Evolutionary conservation across 2,329 filamentous ascomycete genomes (phyloP), one percentile per base, ranked within the genome.

Genomic region (Xylariaceae sp.): DNA sequence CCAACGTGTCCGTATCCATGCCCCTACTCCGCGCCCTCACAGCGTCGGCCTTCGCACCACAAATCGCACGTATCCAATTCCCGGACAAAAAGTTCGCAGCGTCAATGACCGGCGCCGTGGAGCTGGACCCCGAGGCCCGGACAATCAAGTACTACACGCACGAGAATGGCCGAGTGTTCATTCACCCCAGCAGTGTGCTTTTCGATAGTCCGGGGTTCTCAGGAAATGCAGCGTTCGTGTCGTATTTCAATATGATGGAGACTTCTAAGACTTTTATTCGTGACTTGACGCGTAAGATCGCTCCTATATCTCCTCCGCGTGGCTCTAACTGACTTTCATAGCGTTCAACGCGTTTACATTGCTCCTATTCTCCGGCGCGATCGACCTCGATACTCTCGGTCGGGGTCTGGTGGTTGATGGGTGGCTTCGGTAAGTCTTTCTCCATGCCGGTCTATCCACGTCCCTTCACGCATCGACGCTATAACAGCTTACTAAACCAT

Each of bases 71-170:
- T 46, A 96, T 99, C 64, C 86, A 90, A 57, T 89, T 96, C 59
- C 94, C 94, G 0, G 90, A 96, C 71, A 95, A 95, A 74, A 97
- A 96, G 68, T 99, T 95, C 68, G 88, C 89, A 11, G 83, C 85
- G 33, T 90, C 89, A 2, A 82, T 95, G 55, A 89, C 89, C 1
- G 94, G 94, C 7, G 89, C 94, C 0, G 89, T 97, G 1, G 92
- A 94, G 66, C 77, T 96, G 6, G 94, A 99, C 64, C 92, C 92
- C 0, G 92, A 97, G 69, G 92, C 92, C 5, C 80, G 85, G 46
- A 89, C 87, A 3, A 96, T 99, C 70, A 94, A 90, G 66, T 99
- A 91, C 72, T 97, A 90, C 69, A 89, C 87, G 58, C 85, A 89
- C 62, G 87, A 90, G 60, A 89, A 87, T 58, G 88, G 87, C 0